Evolutionary conservation across 257 asterid species (phyloP), one percentile per base, ranked within the genome.

Genomic region (Fraxinus excelsior): DNA sequence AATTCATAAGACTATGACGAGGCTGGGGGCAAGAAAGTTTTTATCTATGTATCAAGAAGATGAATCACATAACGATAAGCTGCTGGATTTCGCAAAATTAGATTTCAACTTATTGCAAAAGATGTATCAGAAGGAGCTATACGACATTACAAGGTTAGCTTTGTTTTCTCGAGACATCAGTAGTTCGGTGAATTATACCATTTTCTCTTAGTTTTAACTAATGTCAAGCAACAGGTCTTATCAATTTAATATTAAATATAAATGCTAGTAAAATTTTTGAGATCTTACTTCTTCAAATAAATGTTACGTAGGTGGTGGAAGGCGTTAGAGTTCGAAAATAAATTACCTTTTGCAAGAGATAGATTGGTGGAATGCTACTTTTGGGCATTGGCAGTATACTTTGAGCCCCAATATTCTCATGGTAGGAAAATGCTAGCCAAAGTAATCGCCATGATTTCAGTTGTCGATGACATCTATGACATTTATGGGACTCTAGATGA

Each of bases 281-380:
- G 37, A 34, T 34, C 6, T 34, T 34, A 34, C 37, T 34, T 34
- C 37, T 4, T 5, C 4, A 34, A 34, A 34, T 34, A 34, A 34
- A 34, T 34, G 4, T 34, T 29, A 29, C 32, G 32, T 2, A 29
- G 81, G 66, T 78, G 81, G 81, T 78, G 81, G 81, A 78, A 78
- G 42, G 76, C n/a, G 0, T n/a, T n/a, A n/a, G n/a, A n/a, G n/a
- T n/a, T n/a, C 71, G 21, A 49, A 58, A 78, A 26, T 23, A 78
- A 78, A 28, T 72, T 62, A 32, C 81, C 81, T 25, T 78, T 78
- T 60, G 32, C 28, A 26, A 26, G 28, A 26, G 28, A 26, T 26
- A 26, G 28, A 26, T 26, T 26, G 28, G 28, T 78, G 46, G 81
- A 78, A 72, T 60, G 76, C 46, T 78, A 70, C 65, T 69, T 77